Conservation (phyloP, 139 green algal species). For the Deuterostichococcus epilithicus region DNA sequence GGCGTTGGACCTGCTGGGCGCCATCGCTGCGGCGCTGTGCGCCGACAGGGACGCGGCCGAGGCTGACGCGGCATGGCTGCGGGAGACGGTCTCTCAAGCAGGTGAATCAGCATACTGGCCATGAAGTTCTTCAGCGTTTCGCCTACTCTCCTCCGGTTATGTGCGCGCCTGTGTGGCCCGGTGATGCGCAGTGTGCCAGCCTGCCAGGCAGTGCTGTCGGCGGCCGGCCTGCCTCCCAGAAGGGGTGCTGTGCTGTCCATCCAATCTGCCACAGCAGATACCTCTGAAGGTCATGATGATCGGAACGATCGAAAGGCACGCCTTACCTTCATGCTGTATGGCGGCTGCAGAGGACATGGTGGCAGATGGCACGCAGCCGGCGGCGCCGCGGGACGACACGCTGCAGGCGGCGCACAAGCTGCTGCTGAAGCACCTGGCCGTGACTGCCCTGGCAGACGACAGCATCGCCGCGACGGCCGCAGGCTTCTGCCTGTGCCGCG, state of each 20-base stretch:
- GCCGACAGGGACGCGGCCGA: constrained; percentile 11
- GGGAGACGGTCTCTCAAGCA: not conserved
- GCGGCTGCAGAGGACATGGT: constrained; percentile 9
- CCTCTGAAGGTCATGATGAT: no score
- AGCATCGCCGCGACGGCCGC: constrained; percentile 15
- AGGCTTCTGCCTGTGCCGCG: constrained; percentile 33
- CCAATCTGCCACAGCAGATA: no score
- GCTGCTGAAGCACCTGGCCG: constrained; percentile 45
- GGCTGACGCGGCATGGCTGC: constrained; percentile 11
- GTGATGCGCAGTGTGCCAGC: no score
- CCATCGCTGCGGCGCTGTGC: constrained; percentile 38
- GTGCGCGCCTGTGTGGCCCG: no score
- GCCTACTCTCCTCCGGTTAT: no score
- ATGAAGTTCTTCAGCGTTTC: no score
- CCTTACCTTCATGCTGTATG: no score
- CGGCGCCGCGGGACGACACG: not conserved
- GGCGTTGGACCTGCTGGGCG: constrained; percentile 59
- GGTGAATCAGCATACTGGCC: no score
- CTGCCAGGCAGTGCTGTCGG: no score
- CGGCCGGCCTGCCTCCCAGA: no score
- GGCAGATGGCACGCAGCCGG: not conserved
- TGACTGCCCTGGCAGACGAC: constrained; percentile 1
- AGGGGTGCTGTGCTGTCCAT: no score
- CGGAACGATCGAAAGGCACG: no score
- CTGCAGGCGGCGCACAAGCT: constrained; percentile 35